These are phyloP conservation scores for Tremella mesenterica DNA, from an alignment of 768 basidiomycete species.

Conservation along the genomic window DNA sequence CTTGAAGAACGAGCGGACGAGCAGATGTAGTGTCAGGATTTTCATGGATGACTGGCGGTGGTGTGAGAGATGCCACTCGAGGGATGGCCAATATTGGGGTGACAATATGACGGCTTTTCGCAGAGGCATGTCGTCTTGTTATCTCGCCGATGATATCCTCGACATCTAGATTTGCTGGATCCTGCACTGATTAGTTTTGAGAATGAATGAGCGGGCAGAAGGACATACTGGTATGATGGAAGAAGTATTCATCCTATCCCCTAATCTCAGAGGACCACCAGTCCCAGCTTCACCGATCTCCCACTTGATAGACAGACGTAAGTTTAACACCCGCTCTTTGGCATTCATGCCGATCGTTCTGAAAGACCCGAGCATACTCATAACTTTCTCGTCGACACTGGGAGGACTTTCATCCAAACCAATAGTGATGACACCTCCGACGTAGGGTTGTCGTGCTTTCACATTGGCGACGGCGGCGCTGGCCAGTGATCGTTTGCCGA, in stretches of 20 bases:
- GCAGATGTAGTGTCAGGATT: conserved; percentile 1
- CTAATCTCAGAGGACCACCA: conserved; percentile 53
- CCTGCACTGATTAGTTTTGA: too few species aligned
- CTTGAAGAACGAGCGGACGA: conserved; percentile 14
- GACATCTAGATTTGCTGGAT: conserved; percentile 60
- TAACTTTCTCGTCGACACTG: conserved; percentile 14
- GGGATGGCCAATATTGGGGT: conserved; percentile 14
- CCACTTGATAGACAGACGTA: conserved; percentile 67
- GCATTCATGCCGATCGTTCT: conserved; percentile 36
- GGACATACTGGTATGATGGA: too few species aligned
- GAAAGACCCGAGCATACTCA: conserved; percentile 20
- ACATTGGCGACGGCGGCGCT: not conserved
- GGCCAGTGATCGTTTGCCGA: conserved; percentile 3
- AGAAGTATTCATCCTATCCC: conserved; percentile 49
- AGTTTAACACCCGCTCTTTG: conserved; percentile 61
- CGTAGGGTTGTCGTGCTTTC: conserved; percentile 21
- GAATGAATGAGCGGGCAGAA: too few species aligned
- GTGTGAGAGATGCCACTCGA: conserved; percentile 15
- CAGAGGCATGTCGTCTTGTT: conserved; percentile 56
- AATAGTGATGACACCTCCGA: conserved; percentile 67
- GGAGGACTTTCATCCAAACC: conserved; percentile 38
- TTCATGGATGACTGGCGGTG: conserved; percentile 40
- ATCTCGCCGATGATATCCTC: conserved; percentile 59
- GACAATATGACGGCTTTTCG: conserved; percentile 14
- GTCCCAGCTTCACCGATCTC: conserved; percentile 62